A percentile compares a stretch with the other conserved stretches of the same genome.
Evolutionary conservation across 352 stramenopile genomes (phyloP).

Genomic region (Peronospora destructor): DNA sequence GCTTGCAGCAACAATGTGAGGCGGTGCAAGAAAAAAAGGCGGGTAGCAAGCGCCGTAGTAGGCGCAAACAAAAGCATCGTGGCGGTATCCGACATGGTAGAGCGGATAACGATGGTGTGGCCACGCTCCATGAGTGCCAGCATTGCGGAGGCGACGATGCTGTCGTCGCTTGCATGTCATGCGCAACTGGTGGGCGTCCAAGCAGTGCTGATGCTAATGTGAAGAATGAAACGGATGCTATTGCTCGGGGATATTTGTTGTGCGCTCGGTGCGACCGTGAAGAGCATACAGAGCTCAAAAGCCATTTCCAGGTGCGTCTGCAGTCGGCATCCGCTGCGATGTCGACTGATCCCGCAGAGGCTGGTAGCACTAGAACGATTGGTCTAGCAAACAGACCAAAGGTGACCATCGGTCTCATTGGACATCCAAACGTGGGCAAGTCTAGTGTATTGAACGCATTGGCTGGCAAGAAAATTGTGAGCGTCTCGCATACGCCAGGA

Average conservation of each 20-base stretch:
- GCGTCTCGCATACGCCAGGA: constrained; percentile 78
- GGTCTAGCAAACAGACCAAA: constrained; percentile 42
- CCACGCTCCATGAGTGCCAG: constrained; percentile 38
- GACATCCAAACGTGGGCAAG: constrained; percentile 86
- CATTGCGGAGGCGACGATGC: constrained; percentile 68
- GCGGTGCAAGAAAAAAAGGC: constrained; percentile 31
- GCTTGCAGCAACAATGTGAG: constrained; percentile 24
- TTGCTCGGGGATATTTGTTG: constrained; percentile 58
- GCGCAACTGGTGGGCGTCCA: constrained; percentile 22
- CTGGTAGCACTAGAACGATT: constrained; percentile 22
- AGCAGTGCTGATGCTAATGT: constrained; percentile 28
- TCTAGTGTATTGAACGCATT: constrained; percentile 83
- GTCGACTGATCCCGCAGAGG: constrained; percentile 20
- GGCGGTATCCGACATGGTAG: constrained; percentile 20
- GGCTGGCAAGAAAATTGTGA: constrained; percentile 82
- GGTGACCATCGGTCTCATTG: constrained; percentile 83
- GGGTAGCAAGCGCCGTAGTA: constrained; percentile 37
- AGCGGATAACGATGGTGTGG: constrained; percentile 4
- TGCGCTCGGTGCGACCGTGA: constrained; percentile 65
- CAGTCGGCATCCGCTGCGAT: constrained; percentile 26
- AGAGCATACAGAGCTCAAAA: constrained; percentile 55
- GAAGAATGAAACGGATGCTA: constrained; percentile 44
- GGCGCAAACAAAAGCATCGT: constrained; percentile 52
- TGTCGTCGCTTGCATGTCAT: constrained; percentile 59
- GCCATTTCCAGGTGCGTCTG: constrained; percentile 48